Conservation (phyloP, 345 rosid species). For the Boechera divaricarpa region DNA sequence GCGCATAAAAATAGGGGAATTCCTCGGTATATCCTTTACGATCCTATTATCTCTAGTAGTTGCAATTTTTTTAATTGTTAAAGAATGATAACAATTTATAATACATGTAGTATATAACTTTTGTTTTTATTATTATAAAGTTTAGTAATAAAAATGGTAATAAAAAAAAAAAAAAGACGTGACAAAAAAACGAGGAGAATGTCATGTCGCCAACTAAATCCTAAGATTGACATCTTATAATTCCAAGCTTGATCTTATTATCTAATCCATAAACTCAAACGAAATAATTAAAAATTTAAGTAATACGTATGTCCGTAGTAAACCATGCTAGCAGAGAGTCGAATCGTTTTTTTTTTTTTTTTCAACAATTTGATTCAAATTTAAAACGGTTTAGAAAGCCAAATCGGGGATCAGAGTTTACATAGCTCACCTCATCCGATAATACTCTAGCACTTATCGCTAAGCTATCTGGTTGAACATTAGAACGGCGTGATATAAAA, state of each 20-base stretch:
- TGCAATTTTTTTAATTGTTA: not conserved
- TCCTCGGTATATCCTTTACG: conserved; percentile 33
- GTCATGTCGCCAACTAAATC: conserved; percentile 43
- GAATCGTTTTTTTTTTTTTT: no score
- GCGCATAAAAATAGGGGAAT: conserved; percentile 4
- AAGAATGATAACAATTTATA: not conserved
- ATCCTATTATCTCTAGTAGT: conserved; percentile 9
- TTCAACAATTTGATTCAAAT: no score
- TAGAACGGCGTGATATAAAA: no score
- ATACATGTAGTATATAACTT: not conserved
- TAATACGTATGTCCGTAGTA: not conserved
- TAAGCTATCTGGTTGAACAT: no score
- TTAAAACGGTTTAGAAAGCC: no score
- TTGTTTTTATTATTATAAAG: not conserved
- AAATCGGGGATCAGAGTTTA: no score
- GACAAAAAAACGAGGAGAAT: conserved; percentile 26
- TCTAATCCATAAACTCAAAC: not conserved
- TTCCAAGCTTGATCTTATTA: conserved; percentile 15
- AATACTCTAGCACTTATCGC: no score
- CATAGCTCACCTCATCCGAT: no score
- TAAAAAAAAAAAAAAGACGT: conserved; percentile 22
- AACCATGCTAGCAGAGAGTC: no score
- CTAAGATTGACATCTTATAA: conserved; percentile 13
- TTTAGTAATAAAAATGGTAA: not conserved
- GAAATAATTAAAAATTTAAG: not conserved